Evolutionary conservation across 306 rosid species (phyloP).

Genomic region (Leucaena leucocephala): DNA sequence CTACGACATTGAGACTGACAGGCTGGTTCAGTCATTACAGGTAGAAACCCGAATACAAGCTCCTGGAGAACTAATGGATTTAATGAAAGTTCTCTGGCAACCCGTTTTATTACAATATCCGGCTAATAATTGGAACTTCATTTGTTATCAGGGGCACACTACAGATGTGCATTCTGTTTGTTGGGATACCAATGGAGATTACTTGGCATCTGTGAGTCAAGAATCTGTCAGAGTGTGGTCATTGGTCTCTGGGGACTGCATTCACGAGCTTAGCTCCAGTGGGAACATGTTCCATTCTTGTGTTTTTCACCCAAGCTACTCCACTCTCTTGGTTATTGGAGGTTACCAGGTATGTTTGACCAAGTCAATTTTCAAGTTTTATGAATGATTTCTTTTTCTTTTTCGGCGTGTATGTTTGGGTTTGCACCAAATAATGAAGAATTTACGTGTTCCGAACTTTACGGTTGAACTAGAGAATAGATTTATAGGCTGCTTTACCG

Average conservation of each 20-base stretch:
- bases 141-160: slow-evolving; percentile 66
- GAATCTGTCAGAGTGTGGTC: slow-evolving; percentile 87
- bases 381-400: slow-evolving; percentile 14
- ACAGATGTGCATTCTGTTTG: slow-evolving; percentile 63
- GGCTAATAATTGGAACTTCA: slow-evolving; percentile 38
- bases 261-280: slow-evolving; percentile 74
- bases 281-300: slow-evolving; percentile 79
- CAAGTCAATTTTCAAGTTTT: background rate
- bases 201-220: slow-evolving; percentile 81
- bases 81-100: background rate
- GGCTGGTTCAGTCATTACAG: slow-evolving; percentile 64
- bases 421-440: background rate
- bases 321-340: slow-evolving; percentile 84
- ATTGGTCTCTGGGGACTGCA: slow-evolving; percentile 70
- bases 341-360: slow-evolving; percentile 73
- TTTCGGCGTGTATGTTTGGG: slow-evolving; percentile 9
- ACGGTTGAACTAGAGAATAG: background rate
- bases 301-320: slow-evolving; percentile 85
- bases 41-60: slow-evolving; percentile 42
- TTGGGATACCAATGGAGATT: slow-evolving; percentile 86
- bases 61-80: slow-evolving; percentile 8
- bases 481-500: background rate
- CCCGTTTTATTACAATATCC: slow-evolving; percentile 10
- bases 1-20: slow-evolving; percentile 80
- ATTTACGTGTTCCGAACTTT: background rate